Conservation (phyloP, 805 yeast species). For the Pichia cabralensis region DNA sequence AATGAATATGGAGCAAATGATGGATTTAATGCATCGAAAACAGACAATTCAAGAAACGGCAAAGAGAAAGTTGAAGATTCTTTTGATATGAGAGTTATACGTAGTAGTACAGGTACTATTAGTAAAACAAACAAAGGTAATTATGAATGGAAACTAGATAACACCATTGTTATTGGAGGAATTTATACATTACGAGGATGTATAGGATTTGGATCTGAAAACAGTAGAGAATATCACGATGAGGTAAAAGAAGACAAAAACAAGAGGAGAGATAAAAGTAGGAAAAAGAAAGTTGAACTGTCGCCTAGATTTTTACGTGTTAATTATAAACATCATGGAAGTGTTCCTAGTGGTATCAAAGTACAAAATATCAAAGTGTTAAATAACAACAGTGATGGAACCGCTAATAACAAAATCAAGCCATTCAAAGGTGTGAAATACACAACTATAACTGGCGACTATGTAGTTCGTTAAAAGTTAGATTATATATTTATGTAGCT, state of each 20-base stretch:
- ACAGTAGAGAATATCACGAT: conserved; percentile 9
- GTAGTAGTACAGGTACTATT: conserved; percentile 9
- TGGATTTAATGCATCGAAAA: not conserved
- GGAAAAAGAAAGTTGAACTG: too few relatives aligned
- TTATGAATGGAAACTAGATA: conserved; percentile 15
- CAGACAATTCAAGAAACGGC: conserved; percentile 30
- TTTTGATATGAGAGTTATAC: conserved; percentile 7
- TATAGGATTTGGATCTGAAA: too few relatives aligned
- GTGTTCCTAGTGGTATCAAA: conserved; percentile 64
- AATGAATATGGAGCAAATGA: not conserved
- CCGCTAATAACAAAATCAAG: conserved; percentile 46
- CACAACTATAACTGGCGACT: conserved; percentile 53
- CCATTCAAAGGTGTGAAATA: conserved; percentile 93
- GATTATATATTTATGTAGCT: too few relatives aligned
- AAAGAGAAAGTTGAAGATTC: not conserved
- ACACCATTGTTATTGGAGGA: conserved; percentile 8
- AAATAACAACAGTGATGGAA: not conserved
- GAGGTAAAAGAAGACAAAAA: not conserved
- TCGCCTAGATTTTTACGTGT: conserved; percentile 39
- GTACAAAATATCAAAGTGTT: conserved; percentile 42
- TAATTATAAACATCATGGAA: conserved; percentile 53
- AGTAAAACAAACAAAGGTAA: conserved; percentile 2
- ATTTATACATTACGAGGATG: conserved; percentile 9
- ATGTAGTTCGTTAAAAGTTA: conserved; percentile 28
- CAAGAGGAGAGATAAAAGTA: too few relatives aligned